These are phyloP conservation scores for Nematocida sp. DNA, from an alignment of 371 early-diverging fungal species.

Conservation along the genomic window DNA sequence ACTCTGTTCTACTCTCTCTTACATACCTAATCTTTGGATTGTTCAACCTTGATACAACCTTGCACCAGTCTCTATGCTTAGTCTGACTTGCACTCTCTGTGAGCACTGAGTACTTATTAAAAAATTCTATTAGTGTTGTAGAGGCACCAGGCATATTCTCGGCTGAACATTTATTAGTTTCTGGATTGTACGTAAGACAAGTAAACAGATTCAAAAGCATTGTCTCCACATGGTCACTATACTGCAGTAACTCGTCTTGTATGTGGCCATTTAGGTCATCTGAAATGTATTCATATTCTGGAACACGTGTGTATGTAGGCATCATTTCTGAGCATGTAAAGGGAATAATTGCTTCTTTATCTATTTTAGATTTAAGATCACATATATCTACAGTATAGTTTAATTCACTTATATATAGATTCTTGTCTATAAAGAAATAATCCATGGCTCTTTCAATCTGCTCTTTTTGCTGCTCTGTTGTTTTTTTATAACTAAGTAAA, in stretches of 20 bases:
- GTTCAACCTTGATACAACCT: background rate
- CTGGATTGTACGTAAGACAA: background rate
- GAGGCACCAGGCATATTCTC: background rate
- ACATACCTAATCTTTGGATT: background rate
- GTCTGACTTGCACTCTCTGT: background rate
- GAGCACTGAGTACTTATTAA: background rate
- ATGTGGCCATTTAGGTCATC: background rate
- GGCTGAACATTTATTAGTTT: background rate
- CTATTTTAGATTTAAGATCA: too few species aligned
- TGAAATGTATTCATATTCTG: too few species aligned
- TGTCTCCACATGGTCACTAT: background rate
- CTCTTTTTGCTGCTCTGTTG: too few species aligned
- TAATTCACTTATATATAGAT: too few species aligned
- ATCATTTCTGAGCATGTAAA: too few species aligned
- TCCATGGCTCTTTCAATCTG: too few species aligned
- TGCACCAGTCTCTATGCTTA: background rate
- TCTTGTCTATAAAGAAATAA: too few species aligned
- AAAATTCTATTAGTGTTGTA: background rate
- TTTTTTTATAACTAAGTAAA: too few species aligned
- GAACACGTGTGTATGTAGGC: too few species aligned
- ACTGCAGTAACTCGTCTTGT: background rate
- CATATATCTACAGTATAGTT: too few species aligned
- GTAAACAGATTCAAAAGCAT: background rate
- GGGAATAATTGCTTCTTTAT: too few species aligned
- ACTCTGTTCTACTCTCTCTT: background rate